These are phyloP conservation scores for Globisporangium viniferum DNA, from an alignment of 352 stramenopile species.

Conservation along the genomic window DNA sequence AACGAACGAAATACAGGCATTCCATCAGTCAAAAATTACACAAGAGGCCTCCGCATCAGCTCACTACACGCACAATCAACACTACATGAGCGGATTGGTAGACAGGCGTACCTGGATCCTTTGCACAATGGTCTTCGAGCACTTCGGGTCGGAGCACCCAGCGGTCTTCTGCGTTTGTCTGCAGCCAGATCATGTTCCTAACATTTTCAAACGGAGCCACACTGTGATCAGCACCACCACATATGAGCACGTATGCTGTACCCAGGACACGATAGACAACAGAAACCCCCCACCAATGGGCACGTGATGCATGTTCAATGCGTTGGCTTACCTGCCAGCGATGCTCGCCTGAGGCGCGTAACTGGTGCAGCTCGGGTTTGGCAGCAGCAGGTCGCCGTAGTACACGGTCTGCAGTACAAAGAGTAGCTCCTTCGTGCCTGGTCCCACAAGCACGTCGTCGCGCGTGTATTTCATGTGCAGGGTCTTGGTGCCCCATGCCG, in stretches of 20 bases:
- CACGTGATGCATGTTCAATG: background rate
- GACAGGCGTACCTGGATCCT: slow-evolving; percentile 56
- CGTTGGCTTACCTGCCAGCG: slow-evolving; percentile 53
- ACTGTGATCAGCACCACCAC: slow-evolving; percentile 6
- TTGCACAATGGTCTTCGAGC: slow-evolving; percentile 73
- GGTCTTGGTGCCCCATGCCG: slow-evolving; percentile 52
- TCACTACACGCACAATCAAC: background rate
- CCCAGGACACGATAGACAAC: background rate
- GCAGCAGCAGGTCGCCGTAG: slow-evolving; percentile 81
- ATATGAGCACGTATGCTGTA: slow-evolving; percentile 5
- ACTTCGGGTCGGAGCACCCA: slow-evolving; percentile 80
- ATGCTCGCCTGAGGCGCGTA: slow-evolving; percentile 86
- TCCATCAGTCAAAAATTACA: background rate
- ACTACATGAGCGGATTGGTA: background rate
- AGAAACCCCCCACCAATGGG: background rate
- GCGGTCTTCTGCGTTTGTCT: slow-evolving; percentile 70
- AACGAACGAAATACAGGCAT: background rate
- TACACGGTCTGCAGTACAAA: slow-evolving; percentile 89
- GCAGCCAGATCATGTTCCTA: slow-evolving; percentile 88
- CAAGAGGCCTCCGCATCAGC: background rate
- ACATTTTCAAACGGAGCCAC: slow-evolving; percentile 5
- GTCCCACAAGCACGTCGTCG: slow-evolving; percentile 81
- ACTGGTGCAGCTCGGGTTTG: slow-evolving; percentile 83
- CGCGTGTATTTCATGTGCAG: slow-evolving; percentile 61
- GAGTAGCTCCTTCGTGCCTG: slow-evolving; percentile 86